Evolutionary conservation across 2,329 filamentous ascomycete species (phyloP).

Genomic region (Chrysoporthe austroafricana): DNA sequence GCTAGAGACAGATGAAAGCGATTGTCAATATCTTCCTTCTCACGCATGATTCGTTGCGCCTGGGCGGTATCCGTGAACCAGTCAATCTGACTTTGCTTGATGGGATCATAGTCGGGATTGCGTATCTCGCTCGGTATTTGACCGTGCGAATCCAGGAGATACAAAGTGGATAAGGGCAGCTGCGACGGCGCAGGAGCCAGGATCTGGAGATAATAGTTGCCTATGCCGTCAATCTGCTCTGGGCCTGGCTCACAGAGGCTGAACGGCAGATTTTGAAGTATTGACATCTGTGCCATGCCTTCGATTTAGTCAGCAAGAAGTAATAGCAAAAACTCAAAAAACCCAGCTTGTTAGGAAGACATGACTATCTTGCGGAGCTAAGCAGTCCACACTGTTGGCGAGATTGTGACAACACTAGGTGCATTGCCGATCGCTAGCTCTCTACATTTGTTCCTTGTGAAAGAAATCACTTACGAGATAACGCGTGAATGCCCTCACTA

Average conservation of each 20-base stretch:
- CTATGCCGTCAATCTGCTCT: conserved; percentile 35
- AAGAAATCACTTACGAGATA: conserved; percentile 42
- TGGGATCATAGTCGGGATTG: conserved; percentile 36
- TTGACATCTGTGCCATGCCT: conserved; percentile 34
- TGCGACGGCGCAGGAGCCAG: conserved; percentile 31
- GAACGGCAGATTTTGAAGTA: conserved; percentile 36
- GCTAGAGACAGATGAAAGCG: conserved; percentile 34
- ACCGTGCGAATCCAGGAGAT: conserved; percentile 38
- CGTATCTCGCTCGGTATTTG: conserved; percentile 34
- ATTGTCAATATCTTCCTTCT: conserved; percentile 21
- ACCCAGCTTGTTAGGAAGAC: too few species aligned
- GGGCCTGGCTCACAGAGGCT: conserved; percentile 36
- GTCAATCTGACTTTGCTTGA: conserved; percentile 38
- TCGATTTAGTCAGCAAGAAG: too few species aligned
- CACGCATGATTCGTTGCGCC: conserved; percentile 33
- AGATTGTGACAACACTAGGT: too few species aligned
- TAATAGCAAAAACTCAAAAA: too few species aligned
- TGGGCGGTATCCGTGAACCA: conserved; percentile 38
- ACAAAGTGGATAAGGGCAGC: conserved; percentile 30
- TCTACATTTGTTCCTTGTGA: too few species aligned
- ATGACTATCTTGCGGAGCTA: too few species aligned
- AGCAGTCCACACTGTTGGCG: too few species aligned
- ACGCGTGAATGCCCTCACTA: conserved; percentile 59
- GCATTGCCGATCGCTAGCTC: too few species aligned
- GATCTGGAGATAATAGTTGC: conserved; percentile 37